Percentiles rank a stretch among this genome's conserved stretches.
Conservation (phyloP, 2,329 filamentous ascomycete species). For the Westerdykella ornata region DNA sequence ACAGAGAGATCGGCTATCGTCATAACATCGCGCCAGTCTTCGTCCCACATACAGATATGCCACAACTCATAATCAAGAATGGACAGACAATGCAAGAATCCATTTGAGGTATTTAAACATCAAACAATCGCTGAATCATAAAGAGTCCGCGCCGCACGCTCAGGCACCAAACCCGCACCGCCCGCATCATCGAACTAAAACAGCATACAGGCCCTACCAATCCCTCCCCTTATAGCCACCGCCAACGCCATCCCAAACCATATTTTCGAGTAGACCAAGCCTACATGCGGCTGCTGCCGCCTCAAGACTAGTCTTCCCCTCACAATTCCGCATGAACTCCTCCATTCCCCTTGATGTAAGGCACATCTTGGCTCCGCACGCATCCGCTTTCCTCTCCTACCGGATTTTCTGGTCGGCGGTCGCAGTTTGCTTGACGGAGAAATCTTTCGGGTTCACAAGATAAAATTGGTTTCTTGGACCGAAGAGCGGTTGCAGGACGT, state of each 20-base stretch:
- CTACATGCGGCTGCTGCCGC: conserved; percentile 41
- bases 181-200: no score
- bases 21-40: no score
- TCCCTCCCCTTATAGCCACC: conserved; percentile 20
- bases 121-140: no score
- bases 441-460: conserved; percentile 36
- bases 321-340: conserved; percentile 32
- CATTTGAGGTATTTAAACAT: no score
- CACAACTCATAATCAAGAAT: no score
- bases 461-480: conserved; percentile 44
- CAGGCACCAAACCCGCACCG: no score
- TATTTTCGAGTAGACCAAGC: conserved; percentile 39
- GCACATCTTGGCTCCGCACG: conserved; percentile 13
- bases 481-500: conserved; percentile 47
- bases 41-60: no score
- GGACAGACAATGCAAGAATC: no score
- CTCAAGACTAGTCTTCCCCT: conserved; percentile 41
- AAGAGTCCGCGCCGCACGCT: no score
- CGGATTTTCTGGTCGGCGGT: conserved; percentile 32
- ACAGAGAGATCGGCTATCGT: no score
- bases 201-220: conserved; percentile 1
- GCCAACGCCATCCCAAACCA: conserved; percentile 40
- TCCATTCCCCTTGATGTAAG: conserved; percentile 42
- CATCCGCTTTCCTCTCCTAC: conserved; percentile 12
- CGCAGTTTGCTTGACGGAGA: conserved; percentile 31